Evolutionary conservation across 495 filamentous ascomycete genomes (phyloP).

Genomic region (Pseudotulostoma volvatum): DNA sequence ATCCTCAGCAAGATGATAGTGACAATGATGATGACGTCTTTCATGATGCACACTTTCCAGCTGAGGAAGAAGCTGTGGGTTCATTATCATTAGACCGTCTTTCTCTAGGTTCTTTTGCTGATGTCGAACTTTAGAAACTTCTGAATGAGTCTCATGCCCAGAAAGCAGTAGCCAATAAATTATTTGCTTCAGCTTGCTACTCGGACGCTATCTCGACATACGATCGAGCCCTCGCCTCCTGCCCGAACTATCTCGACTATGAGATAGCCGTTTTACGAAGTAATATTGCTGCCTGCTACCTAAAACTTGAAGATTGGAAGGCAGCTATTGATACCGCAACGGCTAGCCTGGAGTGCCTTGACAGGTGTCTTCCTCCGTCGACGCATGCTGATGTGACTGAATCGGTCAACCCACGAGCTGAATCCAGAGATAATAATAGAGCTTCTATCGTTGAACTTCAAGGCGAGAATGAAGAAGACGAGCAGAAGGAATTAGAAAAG

Average conservation of each 20-base stretch:
- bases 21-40: slow-evolving; percentile 30
- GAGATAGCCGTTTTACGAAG: slow-evolving; percentile 73
- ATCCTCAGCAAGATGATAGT: slow-evolving; percentile 8
- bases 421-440: slow-evolving; percentile 6
- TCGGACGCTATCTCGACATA: slow-evolving; percentile 80
- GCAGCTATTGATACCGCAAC: slow-evolving; percentile 60
- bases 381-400: slow-evolving; percentile 5
- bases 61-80: slow-evolving; percentile 62
- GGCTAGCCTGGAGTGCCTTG: slow-evolving; percentile 53
- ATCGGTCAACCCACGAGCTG: slow-evolving; percentile 7
- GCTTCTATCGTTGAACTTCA: slow-evolving; percentile 34
- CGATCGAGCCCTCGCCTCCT: slow-evolving; percentile 63
- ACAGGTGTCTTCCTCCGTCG: slow-evolving; percentile 36
- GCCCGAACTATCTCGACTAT: slow-evolving; percentile 78
- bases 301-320: slow-evolving; percentile 81
- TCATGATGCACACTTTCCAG: slow-evolving; percentile 41
- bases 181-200: slow-evolving; percentile 58
- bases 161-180: slow-evolving; percentile 60
- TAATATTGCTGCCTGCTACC: slow-evolving; percentile 81
- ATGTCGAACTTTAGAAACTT: slow-evolving; percentile 34
- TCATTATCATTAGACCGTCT: slow-evolving; percentile 1
- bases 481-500: slow-evolving; percentile 38
- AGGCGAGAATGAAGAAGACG: slow-evolving; percentile 41
- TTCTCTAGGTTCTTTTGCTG: slow-evolving; percentile 3
- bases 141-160: slow-evolving; percentile 55